A percentile compares a stretch with the other conserved stretches of the same genome.
These are phyloP conservation scores for Ogataea zsoltii DNA, from an alignment of 805 yeast genomes.

Conservation along the genomic window DNA sequence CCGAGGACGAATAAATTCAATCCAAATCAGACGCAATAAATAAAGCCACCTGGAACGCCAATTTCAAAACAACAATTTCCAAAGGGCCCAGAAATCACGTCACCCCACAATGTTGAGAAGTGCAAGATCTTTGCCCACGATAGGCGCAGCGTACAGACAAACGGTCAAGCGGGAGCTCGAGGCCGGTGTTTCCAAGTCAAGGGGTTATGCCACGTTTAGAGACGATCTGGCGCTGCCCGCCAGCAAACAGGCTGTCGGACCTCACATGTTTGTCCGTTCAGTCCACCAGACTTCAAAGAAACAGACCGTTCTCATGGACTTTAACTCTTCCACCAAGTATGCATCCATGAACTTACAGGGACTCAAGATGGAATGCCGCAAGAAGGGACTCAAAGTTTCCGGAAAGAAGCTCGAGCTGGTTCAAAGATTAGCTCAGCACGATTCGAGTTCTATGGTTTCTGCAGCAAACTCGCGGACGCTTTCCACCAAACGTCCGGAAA, in stretches of 20 bases:
- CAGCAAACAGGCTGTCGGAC: background rate
- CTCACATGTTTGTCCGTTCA: no score
- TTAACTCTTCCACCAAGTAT: conserved; percentile 26
- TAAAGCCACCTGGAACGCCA: background rate
- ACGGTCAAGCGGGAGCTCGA: conserved; percentile 17
- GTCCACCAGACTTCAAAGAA: conserved; percentile 39
- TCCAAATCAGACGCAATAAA: background rate
- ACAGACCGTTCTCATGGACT: conserved; percentile 32
- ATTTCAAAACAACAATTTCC: background rate
- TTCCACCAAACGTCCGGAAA: conserved; percentile 14
- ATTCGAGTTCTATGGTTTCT: conserved; percentile 11
- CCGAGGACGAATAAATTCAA: background rate
- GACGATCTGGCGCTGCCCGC: conserved; percentile 10
- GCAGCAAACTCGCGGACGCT: conserved; percentile 12
- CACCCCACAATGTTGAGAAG: conserved; percentile 31
- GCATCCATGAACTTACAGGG: conserved; percentile 51
- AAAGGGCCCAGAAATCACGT: background rate
- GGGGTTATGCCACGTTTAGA: conserved; percentile 11
- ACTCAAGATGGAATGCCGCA: conserved; percentile 58
- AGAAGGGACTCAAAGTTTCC: conserved; percentile 58
- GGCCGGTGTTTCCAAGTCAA: conserved; percentile 8
- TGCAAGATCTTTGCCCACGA: conserved; percentile 35
- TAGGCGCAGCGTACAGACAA: conserved; percentile 32
- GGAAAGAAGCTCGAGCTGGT: conserved; percentile 63
- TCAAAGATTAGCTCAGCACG: conserved; percentile 31